Evolutionary conservation across 1,284 basidiomycete species (phyloP), one percentile per base, ranked within the genome.

Genomic region (Wallemia mellicola): DNA sequence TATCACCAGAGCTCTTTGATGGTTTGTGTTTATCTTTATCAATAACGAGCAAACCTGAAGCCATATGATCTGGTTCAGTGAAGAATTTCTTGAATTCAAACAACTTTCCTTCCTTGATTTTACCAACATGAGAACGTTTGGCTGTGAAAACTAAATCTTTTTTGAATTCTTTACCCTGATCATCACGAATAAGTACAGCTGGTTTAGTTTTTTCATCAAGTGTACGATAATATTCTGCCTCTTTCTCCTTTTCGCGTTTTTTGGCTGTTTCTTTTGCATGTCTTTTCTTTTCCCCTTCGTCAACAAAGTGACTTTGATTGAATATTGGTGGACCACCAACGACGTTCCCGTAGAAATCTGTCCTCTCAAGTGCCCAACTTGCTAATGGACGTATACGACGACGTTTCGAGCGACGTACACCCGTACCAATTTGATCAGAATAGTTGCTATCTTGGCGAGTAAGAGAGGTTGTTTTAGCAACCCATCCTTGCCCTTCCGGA

Each of bases 51-150:
- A 88, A 78, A 0, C 94, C 94, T 19, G 86, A 82, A 0, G 91
- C 91, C 65, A 94, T 80, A 67, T 86, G 91, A 58, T 86, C 80
- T 58, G 79, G 82, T 63, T 95, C 88, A n/a, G 81, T 80, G 68
- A 94, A 94, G n/a, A 92, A 77, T 71, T 92, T 94, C 67, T 94
- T 82, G 68, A 89, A 98, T 27, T 73, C 73, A 77, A 91, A n/a
- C n/a, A n/a, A n/a, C n/a, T n/a, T 98, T 24, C 77, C 74, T 55
- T 76, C 75, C 17, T 75, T 76, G 1, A 78, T 75, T 11, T 48
- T n/a, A 5, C 5, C 14, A 48, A 48, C 22, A 5, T 65, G 59
- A 26, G 65, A 63, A 64, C 65, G 66, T n/a, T 62, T 61, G 1
- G 33, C 28, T n/a, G 5, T 48, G 19, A 11, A 48, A 5, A n/a